phyloP scores from a whole-genome alignment of 176 grass and related monocot species.

The Luzula sylvatica region DNA sequence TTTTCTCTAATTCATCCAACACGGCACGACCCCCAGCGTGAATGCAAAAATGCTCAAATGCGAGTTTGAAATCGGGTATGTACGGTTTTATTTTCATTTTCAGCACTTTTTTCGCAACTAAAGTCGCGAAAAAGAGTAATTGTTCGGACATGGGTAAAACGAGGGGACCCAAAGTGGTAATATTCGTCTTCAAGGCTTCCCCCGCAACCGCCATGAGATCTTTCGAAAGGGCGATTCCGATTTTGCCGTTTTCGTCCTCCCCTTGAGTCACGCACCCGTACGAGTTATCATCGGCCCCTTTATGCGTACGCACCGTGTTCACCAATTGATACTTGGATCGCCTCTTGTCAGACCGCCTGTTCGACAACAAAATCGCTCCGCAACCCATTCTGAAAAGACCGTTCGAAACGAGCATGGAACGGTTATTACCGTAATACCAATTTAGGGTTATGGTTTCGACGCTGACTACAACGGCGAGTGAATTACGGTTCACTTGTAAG shows the following conservation, averaged over 20 bases:
- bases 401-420: conserved; percentile 31
- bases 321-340: conserved; percentile 33
- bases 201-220: conserved; percentile 30
- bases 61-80: conserved; percentile 33
- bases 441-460: conserved; percentile 30
- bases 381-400: conserved; percentile 30
- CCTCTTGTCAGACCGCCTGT: conserved; percentile 15
- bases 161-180: conserved; percentile 28
- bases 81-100: conserved; percentile 38
- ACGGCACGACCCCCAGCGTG: conserved; percentile 26
- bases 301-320: conserved; percentile 27
- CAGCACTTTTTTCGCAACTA: conserved; percentile 25
- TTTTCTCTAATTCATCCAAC: conserved; percentile 34
- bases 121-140: conserved; percentile 18
- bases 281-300: conserved; percentile 23
- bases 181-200: conserved; percentile 34
- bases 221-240: conserved; percentile 27
- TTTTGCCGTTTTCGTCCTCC: conserved; percentile 19
- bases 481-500: conserved; percentile 20
- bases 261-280: conserved; percentile 17
- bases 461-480: conserved; percentile 27
- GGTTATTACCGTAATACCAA: conserved; percentile 28
- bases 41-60: conserved; percentile 41
- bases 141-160: conserved; percentile 36
- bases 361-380: conserved; percentile 28